Base-by-base conservation (phyloP, 2,329 filamentous ascomycete genomes). In the Fusarium domesticum region DNA sequence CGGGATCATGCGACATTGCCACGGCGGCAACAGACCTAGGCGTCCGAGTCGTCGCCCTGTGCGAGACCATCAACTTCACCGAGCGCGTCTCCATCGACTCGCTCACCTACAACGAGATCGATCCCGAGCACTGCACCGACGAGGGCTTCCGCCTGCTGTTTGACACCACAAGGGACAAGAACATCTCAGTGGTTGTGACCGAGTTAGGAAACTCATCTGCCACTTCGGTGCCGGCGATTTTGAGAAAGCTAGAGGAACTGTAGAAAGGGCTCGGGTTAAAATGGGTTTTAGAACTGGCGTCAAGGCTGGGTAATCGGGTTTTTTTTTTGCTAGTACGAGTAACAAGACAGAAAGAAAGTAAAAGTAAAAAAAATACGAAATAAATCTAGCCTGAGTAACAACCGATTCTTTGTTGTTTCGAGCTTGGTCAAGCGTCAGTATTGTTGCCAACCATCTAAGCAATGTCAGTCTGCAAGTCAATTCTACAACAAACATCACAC, bases 51-150 rank as follows among this genome's bases (percentile, higher is more conserved):
- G 84, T 95, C 25, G 89, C 95, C 3, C 86, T 95, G 47, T 96
- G 89, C 66, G 92, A 97, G 71, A 93, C 87, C 4, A 84, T 97
- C 71, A 98, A 97, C 70, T 96, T 97, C 65, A 93, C 60, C 20
- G 79, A 71, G 84, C 85, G 89, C 45, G 89, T 96, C 10, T 87
- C 89, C 6, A 81, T 95, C 12, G 93, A 97, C 69, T 92, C 89
- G 18, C 88, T 97, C 54, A 92, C 93, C 33, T 85, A 89, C 60
- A 98, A 98, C 66, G 93, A 98, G 72, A 85, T 96, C 50, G 90
- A 69, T 77, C 91, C 65, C 61, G 89, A 68, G 81, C 86, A 66
- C 76, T 89, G 70, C 70, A 71, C 74, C 14, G 68, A 70, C 15
- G 71, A 72, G 31, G 70, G 67, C 4, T 80, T 81, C 62, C 68